Conservation (phyloP, 768 basidiomycete species). For the Multifurca ochricompacta region DNA sequence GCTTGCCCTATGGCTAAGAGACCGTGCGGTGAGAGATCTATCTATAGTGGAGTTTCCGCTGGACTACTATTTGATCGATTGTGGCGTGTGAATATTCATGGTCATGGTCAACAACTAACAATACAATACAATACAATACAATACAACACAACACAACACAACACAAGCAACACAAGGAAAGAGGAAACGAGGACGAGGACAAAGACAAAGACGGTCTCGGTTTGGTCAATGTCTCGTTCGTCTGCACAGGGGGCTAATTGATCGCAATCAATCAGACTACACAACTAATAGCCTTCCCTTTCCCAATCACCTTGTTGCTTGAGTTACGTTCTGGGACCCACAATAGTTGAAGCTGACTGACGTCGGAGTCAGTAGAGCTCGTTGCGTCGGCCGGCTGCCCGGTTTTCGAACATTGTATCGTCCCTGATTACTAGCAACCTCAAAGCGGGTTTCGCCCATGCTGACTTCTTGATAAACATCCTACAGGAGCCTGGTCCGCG, state of each 20-base stretch:
- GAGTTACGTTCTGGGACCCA: background rate
- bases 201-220: slow-evolving; percentile 2
- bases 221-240: slow-evolving; percentile 1
- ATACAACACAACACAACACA: no score
- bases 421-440: background rate
- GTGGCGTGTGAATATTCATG: slow-evolving; percentile 7
- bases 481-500: slow-evolving; percentile 11
- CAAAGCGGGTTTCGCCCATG: background rate
- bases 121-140: no score
- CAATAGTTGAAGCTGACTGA: slow-evolving; percentile 1
- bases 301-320: slow-evolving; percentile 4
- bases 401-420: background rate
- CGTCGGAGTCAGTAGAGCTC: slow-evolving; percentile 5
- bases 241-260: background rate
- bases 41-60: no score
- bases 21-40: no score
- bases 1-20: no score
- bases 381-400: background rate
- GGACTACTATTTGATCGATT: slow-evolving; percentile 16
- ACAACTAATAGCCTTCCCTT: slow-evolving; percentile 2
- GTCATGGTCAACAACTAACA: no score
- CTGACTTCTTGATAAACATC: background rate
- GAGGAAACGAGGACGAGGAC: no score
- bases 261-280: slow-evolving; percentile 3
- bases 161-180: no score